phyloP scores from a whole-genome alignment of 2,329 filamentous ascomycete species.

The Ophiostoma sp. region DNA sequence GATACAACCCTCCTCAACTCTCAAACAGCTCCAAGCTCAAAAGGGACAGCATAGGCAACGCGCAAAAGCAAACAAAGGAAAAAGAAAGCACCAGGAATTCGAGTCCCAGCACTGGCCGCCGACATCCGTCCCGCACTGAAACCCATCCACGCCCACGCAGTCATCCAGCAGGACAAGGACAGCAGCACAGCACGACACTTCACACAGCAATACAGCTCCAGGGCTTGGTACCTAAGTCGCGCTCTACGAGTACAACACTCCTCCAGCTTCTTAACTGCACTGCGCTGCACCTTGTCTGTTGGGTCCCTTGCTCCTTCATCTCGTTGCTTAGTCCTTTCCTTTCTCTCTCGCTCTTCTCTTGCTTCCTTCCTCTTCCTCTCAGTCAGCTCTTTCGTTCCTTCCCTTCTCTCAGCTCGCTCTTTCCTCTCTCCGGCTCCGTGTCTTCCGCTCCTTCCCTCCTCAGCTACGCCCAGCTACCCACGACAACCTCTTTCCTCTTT shows the following conservation, averaged over 20 bases:
- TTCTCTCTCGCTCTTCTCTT: neutral
- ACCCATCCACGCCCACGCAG: no score
- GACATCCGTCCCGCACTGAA: neutral
- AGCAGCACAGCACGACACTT: no score
- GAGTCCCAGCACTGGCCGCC: slow-evolving; percentile 10
- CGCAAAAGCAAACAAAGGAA: neutral
- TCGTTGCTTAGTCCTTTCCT: neutral
- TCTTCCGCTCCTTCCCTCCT: slow-evolving; percentile 2
- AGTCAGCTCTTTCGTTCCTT: neutral
- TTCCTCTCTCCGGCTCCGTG: neutral
- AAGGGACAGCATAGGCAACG: neutral
- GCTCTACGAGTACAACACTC: no score
- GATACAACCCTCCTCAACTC: slow-evolving; percentile 13
- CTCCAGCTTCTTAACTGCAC: neutral
- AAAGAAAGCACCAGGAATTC: slow-evolving; percentile 3
- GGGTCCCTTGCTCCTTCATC: slow-evolving; percentile 5
- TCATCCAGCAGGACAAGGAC: no score
- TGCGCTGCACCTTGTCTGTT: neutral
- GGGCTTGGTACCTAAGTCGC: no score
- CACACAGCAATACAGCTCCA: neutral
- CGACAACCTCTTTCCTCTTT: neutral
- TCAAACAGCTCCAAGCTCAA: slow-evolving; percentile 11
- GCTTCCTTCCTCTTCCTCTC: neutral
- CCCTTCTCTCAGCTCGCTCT: neutral
- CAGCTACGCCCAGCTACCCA: neutral